phyloP scores from a whole-genome alignment of 2,329 filamentous ascomycete species.

The Colletotrichum lini region DNA sequence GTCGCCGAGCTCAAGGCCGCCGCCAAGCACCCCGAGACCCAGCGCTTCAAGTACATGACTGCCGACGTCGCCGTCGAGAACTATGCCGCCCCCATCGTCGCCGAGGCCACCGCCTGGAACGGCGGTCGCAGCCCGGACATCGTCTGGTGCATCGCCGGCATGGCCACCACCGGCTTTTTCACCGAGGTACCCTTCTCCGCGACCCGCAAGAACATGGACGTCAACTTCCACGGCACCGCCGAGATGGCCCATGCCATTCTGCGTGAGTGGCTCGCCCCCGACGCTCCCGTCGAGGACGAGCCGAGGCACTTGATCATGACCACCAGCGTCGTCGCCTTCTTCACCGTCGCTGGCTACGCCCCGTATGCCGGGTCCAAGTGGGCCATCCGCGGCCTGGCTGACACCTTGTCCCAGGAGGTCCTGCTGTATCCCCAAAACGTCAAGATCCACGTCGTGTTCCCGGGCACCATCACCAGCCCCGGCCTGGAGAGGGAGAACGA shows the following conservation, averaged over 20 bases:
- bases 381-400: constrained; percentile 85
- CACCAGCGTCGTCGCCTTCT: constrained; percentile 81
- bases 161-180: constrained; percentile 82
- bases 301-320: constrained; percentile 91
- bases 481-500: constrained; percentile 83
- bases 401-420: constrained; percentile 87
- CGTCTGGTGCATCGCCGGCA: constrained; percentile 91
- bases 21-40: constrained; percentile 74
- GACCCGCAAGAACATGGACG: constrained; percentile 86
- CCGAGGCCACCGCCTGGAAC: constrained; percentile 85
- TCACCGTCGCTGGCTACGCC: constrained; percentile 84
- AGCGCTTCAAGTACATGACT: constrained; percentile 87
- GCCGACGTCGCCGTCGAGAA: constrained; percentile 82
- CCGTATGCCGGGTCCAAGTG: constrained; percentile 89
- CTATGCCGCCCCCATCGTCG: constrained; percentile 79
- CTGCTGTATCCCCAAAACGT: constrained; percentile 89
- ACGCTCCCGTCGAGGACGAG: constrained; percentile 59
- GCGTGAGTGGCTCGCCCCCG: constrained; percentile 77
- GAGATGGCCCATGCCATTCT: constrained; percentile 89
- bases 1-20: constrained; percentile 75
- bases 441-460: constrained; percentile 85
- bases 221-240: constrained; percentile 89
- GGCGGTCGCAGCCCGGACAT: constrained; percentile 80
- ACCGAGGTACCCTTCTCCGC: constrained; percentile 78
- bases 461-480: constrained; percentile 84